phyloP scores from a whole-genome alignment of 768 basidiomycete genomes.

The Serendipita vermifera region DNA sequence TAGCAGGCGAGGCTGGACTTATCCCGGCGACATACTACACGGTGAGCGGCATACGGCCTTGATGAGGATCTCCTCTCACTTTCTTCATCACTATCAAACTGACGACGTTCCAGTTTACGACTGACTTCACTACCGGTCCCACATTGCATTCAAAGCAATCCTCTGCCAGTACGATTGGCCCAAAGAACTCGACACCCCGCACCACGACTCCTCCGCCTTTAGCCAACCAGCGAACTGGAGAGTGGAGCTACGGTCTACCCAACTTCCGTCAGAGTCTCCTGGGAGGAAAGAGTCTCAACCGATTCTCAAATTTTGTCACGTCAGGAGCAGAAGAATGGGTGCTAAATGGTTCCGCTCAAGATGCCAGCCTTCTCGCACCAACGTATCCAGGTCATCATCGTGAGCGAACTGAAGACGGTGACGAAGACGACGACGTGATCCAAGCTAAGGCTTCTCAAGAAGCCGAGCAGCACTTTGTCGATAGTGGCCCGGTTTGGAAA shows the following conservation, averaged over 20 bases:
- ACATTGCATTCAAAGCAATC: conserved; percentile 25
- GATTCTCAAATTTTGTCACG: conserved; percentile 79
- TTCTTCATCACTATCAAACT: not conserved
- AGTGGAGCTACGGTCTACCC: conserved; percentile 42
- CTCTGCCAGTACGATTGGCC: not conserved
- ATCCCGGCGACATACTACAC: conserved; percentile 62
- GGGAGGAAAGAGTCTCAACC: conserved; percentile 64
- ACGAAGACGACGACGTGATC: conserved; percentile 5
- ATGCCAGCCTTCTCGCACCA: conserved; percentile 18
- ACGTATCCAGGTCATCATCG: conserved; percentile 17
- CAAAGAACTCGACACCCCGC: not conserved
- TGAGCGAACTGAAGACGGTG: conserved; percentile 17
- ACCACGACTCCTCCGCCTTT: conserved; percentile 28
- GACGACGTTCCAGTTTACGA: conserved; percentile 40
- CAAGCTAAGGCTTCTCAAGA: conserved; percentile 28
- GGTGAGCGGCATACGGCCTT: conserved; percentile 29
- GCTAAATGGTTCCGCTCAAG: conserved; percentile 44
- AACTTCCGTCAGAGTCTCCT: conserved; percentile 36
- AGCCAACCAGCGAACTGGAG: conserved; percentile 55
- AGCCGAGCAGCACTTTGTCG: conserved; percentile 58
- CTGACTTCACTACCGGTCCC: conserved; percentile 38
- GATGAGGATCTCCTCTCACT: conserved; percentile 1
- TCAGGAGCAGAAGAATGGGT: conserved; percentile 77
- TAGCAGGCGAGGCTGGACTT: conserved; percentile 49
- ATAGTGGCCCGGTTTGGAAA: conserved; percentile 59